Percentiles rank a stretch among this genome's conserved stretches.
Evolutionary conservation across 2,329 filamentous ascomycete genomes (phyloP).

Genomic region (Penicillium sp.): DNA sequence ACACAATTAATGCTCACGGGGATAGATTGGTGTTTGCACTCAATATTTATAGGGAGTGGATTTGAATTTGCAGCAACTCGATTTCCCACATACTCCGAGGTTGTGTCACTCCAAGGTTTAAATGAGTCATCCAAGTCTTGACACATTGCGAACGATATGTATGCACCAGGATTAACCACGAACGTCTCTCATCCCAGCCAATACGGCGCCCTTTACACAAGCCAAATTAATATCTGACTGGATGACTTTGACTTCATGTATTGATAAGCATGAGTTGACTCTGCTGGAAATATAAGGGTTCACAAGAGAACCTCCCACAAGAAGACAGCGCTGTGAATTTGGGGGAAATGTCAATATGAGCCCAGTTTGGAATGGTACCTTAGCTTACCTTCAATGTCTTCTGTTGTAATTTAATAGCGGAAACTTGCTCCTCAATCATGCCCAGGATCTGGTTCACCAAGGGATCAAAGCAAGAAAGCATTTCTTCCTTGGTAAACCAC

Average conservation of each 20-base stretch:
- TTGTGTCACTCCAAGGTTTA: too few species aligned
- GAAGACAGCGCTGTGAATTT: neutral
- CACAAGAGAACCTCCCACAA: neutral
- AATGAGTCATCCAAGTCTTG: too few species aligned
- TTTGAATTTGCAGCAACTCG: too few species aligned
- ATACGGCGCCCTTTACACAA: neutral
- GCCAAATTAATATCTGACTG: neutral
- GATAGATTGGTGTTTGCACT: neutral
- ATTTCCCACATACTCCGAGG: too few species aligned
- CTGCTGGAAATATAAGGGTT: neutral
- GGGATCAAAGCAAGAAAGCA: neutral
- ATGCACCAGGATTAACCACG: neutral
- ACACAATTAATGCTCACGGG: neutral
- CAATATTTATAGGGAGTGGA: too few species aligned
- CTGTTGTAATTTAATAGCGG: neutral
- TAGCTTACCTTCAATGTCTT: neutral
- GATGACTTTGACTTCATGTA: neutral
- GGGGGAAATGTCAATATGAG: neutral
- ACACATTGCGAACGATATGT: too few species aligned
- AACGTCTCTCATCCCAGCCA: neutral
- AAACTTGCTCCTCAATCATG: neutral
- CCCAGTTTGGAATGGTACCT: neutral
- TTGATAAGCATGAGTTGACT: neutral
- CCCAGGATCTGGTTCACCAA: neutral
- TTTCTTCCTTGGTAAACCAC: neutral